Base-by-base conservation (phyloP, 1,139 yeast genomes). In the Candida neerlandica region DNA sequence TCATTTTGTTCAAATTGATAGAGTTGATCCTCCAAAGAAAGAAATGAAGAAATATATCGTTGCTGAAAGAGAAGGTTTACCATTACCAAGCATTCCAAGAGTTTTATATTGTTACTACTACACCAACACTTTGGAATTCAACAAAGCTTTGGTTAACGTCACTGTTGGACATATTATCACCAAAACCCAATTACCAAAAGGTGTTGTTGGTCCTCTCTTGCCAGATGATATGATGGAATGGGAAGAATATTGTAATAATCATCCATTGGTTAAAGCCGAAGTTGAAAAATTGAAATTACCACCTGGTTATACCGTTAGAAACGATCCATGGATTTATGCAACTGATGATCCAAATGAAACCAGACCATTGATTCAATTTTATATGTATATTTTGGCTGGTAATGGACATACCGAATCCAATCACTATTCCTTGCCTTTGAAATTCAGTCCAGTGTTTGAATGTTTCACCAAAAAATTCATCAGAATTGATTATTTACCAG, bases 271-370 rank as follows among this genome's bases (percentile, higher is more conserved):
- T 51, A 57, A 64, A 51, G 87, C 84, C 23, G 89, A 85, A 65
- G 72, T 84, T 59, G 86, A 72, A 59, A 86, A 82, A 69, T 80
- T 80, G 76, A 80, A 75, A 61, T 78, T 80, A 62, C 90, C 85
- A 61, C 65, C 70, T 43, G 76, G 79, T 21, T 75, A 78, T 61
- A 63, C 79, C 45, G 83, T 89, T 46, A 81, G 86, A 63, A 80
- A 78, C 63, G 90, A 89, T 64, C 92, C 95, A 47, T 89, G 96
- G 96, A 89, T 89, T 77, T 89, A 89, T 65, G 96, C 96, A 58
- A 85, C 90, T 40, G 92, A 86, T 64, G 81, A 80, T 58, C 69
- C 77, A 44, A 76, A 79, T 52, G 87, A 82, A 62, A 73, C 58
- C 44, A 78, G 89, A 66, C 82, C 85, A 29, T 75, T 85, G 70